phyloP scores from a whole-genome alignment of 1,284 basidiomycete genomes.

The Ganoderma meredithae region DNA sequence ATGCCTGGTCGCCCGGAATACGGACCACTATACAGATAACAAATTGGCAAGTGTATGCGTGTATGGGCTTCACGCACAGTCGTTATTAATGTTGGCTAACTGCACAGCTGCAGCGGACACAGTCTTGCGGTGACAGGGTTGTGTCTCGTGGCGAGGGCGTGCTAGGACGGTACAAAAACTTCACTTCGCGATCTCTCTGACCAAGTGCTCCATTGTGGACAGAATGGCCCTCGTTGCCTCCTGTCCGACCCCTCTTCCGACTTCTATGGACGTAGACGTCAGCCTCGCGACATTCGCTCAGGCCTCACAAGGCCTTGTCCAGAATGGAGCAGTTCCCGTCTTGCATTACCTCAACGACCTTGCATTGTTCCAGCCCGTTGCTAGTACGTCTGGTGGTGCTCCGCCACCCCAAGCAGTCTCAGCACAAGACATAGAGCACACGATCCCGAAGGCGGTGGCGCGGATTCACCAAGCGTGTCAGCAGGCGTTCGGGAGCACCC shows the following conservation, averaged over 20 bases:
- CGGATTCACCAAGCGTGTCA: conserved; percentile 53
- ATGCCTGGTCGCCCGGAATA: neutral
- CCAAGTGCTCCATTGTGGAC: neutral
- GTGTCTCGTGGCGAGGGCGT: neutral
- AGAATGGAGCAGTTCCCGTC: neutral
- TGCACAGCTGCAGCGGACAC: neutral
- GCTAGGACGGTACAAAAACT: neutral
- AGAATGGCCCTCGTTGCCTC: conserved; percentile 5
- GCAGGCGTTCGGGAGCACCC: conserved; percentile 47
- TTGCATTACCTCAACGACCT: conserved; percentile 9
- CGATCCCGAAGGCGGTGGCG: conserved; percentile 24
- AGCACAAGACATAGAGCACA: neutral
- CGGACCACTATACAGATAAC: neutral
- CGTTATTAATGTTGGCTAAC: neutral
- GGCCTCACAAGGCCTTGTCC: neutral
- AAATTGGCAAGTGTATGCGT: neutral
- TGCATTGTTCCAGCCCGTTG: neutral
- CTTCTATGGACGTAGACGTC: neutral
- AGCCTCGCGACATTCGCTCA: neutral
- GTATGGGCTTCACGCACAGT: too few relatives aligned
- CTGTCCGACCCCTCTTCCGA: neutral
- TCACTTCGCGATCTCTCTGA: neutral
- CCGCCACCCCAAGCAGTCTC: neutral
- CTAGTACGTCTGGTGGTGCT: neutral
- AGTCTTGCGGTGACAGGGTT: neutral